phyloP scores from a whole-genome alignment of 2,329 filamentous ascomycete genomes.

The Aspergillus niger region DNA sequence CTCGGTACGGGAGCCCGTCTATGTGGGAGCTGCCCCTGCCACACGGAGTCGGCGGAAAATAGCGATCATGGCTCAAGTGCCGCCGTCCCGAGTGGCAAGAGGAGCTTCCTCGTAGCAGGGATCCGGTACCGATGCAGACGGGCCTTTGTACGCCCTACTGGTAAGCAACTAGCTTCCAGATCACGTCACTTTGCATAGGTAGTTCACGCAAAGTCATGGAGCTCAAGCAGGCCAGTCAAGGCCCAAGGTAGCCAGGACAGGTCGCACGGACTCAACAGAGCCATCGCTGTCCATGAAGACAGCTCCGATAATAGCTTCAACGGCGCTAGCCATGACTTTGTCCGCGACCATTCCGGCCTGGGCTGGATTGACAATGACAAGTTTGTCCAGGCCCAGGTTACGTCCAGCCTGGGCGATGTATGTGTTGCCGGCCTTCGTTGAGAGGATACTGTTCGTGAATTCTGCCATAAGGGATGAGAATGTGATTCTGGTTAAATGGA shows the following conservation, averaged over 20 bases:
- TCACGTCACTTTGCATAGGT: neutral
- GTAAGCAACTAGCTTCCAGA: neutral
- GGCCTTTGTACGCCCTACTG: neutral
- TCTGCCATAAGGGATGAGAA: neutral
- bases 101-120: neutral
- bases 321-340: conserved; percentile 29
- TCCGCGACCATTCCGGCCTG: conserved; percentile 19
- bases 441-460: conserved; percentile 7
- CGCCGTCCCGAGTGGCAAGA: neutral
- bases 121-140: neutral
- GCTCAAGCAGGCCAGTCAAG: conserved; percentile 15
- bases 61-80: neutral
- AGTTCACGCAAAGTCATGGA: neutral
- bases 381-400: neutral
- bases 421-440: conserved; percentile 5
- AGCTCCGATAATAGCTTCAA: conserved; percentile 41
- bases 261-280: conserved; percentile 8
- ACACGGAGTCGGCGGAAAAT: too few species aligned
- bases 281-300: conserved; percentile 31
- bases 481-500: too few species aligned
- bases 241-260: conserved; percentile 13
- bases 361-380: conserved; percentile 12
- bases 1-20: too few species aligned
- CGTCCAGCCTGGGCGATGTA: conserved; percentile 18
- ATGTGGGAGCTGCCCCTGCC: too few species aligned